These are phyloP conservation scores for Kodamaea plutei DNA, from an alignment of 1,139 yeast genomes.

Conservation along the genomic window DNA sequence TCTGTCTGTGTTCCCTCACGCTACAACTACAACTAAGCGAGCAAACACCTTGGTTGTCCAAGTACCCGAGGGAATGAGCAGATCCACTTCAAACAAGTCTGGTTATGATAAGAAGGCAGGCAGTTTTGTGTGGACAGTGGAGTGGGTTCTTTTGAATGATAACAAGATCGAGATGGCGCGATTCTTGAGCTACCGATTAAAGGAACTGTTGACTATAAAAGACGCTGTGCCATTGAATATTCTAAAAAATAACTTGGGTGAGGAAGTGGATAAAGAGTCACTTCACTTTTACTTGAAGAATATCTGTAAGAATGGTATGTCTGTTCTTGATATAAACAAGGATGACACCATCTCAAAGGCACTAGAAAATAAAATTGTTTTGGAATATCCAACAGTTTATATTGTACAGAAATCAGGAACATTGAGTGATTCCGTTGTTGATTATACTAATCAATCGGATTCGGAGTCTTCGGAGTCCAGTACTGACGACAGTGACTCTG, in stretches of 20 bases:
- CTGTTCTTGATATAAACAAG: slow-evolving; percentile 23
- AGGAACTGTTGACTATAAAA: slow-evolving; percentile 30
- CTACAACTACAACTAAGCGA: slow-evolving; percentile 26
- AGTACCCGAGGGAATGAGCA: slow-evolving; percentile 74
- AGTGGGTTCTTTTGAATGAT: slow-evolving; percentile 52
- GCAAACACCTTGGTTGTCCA: slow-evolving; percentile 38
- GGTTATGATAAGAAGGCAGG: slow-evolving; percentile 67
- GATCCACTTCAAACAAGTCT: slow-evolving; percentile 63
- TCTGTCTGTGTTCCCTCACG: slow-evolving; percentile 21
- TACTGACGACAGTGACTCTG: slow-evolving; percentile 10
- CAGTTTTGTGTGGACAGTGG: slow-evolving; percentile 74
- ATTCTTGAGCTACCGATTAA: slow-evolving; percentile 45
- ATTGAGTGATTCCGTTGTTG: slow-evolving; percentile 13
- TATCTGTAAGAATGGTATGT: slow-evolving; percentile 20
- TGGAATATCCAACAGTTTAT: slow-evolving; percentile 74
- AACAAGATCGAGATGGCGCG: slow-evolving; percentile 20
- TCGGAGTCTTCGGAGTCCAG: slow-evolving; percentile 7
- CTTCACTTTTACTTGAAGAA: slow-evolving; percentile 34
- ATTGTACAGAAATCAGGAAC: slow-evolving; percentile 27
- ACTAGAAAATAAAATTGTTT: slow-evolving; percentile 53
- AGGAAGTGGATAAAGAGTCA: slow-evolving; percentile 16
- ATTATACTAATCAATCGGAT: slow-evolving; percentile 11
- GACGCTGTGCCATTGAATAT: slow-evolving; percentile 42
- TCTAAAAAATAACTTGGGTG: slow-evolving; percentile 15
- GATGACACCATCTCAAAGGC: slow-evolving; percentile 34